Evolutionary conservation across 352 stramenopile species (phyloP).

Genomic region (Saprolegnia diclina): DNA sequence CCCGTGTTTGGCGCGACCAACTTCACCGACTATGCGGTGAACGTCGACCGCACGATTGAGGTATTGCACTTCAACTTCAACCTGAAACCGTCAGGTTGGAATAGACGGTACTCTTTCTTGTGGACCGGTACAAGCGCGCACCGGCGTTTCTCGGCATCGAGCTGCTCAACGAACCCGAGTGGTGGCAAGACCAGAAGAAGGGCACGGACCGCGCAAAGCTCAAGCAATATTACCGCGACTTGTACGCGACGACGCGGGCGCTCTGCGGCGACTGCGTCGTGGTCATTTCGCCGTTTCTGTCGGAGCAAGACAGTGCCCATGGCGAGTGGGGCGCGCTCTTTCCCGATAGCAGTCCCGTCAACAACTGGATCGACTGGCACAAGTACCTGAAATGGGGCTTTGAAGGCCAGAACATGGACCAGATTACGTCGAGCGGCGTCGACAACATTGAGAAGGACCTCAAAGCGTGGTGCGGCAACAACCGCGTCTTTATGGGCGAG

Average conservation of each 20-base stretch:
- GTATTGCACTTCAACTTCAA: constrained; percentile 41
- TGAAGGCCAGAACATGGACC: constrained; percentile 44
- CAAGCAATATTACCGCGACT: constrained; percentile 48
- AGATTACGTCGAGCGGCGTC: constrained; percentile 54
- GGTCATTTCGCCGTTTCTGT: constrained; percentile 46
- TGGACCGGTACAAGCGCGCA: constrained; percentile 38
- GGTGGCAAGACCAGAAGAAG: constrained; percentile 39
- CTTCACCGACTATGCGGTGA: constrained; percentile 4
- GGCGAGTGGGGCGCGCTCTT: constrained; percentile 43
- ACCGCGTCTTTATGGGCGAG: constrained; percentile 67
- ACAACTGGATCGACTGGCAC: constrained; percentile 50
- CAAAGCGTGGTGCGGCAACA: constrained; percentile 54
- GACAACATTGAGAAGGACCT: constrained; percentile 50
- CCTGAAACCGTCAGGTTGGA: constrained; percentile 71
- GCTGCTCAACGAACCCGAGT: constrained; percentile 74
- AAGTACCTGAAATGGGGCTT: constrained; percentile 66
- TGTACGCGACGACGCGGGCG: constrained; percentile 50
- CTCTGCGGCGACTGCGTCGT: constrained; percentile 57
- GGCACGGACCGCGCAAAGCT: constrained; percentile 30
- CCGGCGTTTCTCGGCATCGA: constrained; percentile 60
- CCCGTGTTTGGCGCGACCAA: constrained; percentile 27
- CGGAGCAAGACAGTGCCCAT: constrained; percentile 38
- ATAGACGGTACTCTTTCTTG: constrained; percentile 45
- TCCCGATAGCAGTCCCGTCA: constrained; percentile 32
- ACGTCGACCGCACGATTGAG: constrained; percentile 33